Evolutionary conservation across 202 grass and related monocot genomes (phyloP), one percentile per base, ranked within the genome.

Genomic region (Zizania palustris): DNA sequence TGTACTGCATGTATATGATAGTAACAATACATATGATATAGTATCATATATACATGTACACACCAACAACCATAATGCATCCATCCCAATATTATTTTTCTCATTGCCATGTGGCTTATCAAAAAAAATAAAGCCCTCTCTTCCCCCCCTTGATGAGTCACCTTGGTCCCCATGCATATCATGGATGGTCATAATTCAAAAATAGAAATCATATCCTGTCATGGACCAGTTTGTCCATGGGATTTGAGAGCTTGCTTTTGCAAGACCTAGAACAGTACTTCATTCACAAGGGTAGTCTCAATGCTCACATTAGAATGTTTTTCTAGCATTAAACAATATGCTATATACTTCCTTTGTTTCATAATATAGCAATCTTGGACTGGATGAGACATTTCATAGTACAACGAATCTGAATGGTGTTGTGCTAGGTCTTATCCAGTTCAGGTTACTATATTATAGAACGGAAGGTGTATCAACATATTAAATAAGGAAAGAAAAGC

Each of bases 161-260:
- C 16, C 56, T 42, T 48, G 75, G 81, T 55, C 40, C 80, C 82
- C 76, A 61, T 38, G 16, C 68, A 58, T 84, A 75, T 84, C 69
- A 84, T 84, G 65, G 72, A 63, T 65, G 76, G 34, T 42, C 76
- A 59, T 80, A 43, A 88, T 84, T 88, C 86, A 71, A n/a, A 71
- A 80, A 80, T 28, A 45, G 70, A 71, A 84, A 75, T 69, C 56
- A 8, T 58, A 75, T 84, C 64, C 14, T 75, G 35, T 80, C 85
- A 80, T 65, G 72, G 78, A 71, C 58, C 78, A 64, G 45, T 56
- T 56, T 81, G 69, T 82, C 49, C 61, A 58, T 36, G 21, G 60
- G 20, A 51, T 37, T 53, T 28, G 35, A 63, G 78, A 72, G 40
- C 63, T 57, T 50, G 61, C 39, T 60, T 66, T 46, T 69, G 61